Percentiles rank a stretch among this genome's conserved stretches.
phyloP scores from a whole-genome alignment of 495 filamentous ascomycete species.

The Daldinia caldariorum region DNA sequence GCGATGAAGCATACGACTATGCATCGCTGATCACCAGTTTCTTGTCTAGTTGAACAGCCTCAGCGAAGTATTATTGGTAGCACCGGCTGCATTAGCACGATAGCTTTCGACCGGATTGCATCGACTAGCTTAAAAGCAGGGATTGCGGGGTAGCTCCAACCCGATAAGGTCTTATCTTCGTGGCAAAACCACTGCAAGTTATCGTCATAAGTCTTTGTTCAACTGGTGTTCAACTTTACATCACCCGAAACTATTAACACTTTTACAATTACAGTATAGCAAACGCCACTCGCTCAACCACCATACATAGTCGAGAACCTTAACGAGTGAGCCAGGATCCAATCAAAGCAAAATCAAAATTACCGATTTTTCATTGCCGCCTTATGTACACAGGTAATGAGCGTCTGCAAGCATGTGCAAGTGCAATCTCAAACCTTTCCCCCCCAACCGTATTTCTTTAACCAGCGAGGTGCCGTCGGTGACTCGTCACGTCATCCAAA shows the following conservation, averaged over 20 bases:
- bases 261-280: slow-evolving; percentile 4
- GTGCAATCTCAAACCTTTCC: slow-evolving; percentile 9
- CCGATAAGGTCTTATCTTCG: slow-evolving; percentile 33
- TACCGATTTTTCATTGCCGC: background rate
- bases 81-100: background rate
- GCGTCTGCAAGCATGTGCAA: background rate
- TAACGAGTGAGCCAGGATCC: background rate
- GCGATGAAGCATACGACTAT: slow-evolving; percentile 42
- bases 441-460: slow-evolving; percentile 11
- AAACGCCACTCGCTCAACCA: slow-evolving; percentile 2
- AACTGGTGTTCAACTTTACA: background rate
- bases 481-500: slow-evolving; percentile 2
- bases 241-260: slow-evolving; percentile 4
- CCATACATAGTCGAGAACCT: background rate
- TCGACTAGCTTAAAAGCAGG: slow-evolving; percentile 4
- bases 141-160: slow-evolving; percentile 40
- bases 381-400: slow-evolving; percentile 15
- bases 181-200: slow-evolving; percentile 13
- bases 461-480: slow-evolving; percentile 8
- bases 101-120: background rate
- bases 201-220: slow-evolving; percentile 3
- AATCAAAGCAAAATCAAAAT: background rate
- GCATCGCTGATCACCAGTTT: slow-evolving; percentile 36
- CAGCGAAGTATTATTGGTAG: slow-evolving; percentile 4
- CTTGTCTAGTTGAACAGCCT: background rate